Evolutionary conservation across 1,284 basidiomycete species (phyloP).

Genomic region (Sanguinoderma infundibulare): DNA sequence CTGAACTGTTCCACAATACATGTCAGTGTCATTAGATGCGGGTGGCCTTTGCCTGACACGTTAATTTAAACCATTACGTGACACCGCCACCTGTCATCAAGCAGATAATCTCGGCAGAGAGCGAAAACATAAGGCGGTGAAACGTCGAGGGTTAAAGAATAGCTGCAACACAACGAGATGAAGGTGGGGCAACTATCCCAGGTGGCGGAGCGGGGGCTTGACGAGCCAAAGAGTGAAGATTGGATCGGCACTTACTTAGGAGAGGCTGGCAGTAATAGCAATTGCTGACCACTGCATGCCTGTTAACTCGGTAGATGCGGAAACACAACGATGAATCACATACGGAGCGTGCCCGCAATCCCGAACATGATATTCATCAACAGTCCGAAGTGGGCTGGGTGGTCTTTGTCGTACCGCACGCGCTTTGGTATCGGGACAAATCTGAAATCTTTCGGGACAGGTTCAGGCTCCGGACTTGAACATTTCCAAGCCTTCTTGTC

Average conservation of each 20-base stretch:
- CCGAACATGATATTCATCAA: slow-evolving; percentile 69
- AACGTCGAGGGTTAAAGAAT: no score
- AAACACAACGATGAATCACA: slow-evolving; percentile 25
- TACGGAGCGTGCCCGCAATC: slow-evolving; percentile 64
- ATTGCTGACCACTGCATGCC: slow-evolving; percentile 50
- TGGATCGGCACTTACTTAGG: slow-evolving; percentile 48
- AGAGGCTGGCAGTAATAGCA: slow-evolving; percentile 78
- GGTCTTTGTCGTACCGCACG: slow-evolving; percentile 62
- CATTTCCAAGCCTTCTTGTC: neutral
- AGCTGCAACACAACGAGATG: neutral
- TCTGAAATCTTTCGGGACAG: slow-evolving; percentile 55
- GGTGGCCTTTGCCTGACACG: no score
- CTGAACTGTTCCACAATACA: slow-evolving; percentile 49
- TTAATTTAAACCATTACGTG: no score
- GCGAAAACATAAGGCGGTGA: no score
- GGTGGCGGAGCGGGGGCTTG: no score
- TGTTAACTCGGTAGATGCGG: neutral
- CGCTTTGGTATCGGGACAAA: slow-evolving; percentile 69
- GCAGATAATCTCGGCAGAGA: no score
- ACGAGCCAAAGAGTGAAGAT: no score
- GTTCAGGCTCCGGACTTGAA: neutral
- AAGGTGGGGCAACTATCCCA: neutral
- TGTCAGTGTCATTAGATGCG: no score
- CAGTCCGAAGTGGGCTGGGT: slow-evolving; percentile 64
- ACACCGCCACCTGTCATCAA: no score